A percentile compares a stretch with the other conserved stretches of the same genome.
phyloP scores from a whole-genome alignment of 176 grass and related monocot species.

The Hsuehochloa calcarea region DNA sequence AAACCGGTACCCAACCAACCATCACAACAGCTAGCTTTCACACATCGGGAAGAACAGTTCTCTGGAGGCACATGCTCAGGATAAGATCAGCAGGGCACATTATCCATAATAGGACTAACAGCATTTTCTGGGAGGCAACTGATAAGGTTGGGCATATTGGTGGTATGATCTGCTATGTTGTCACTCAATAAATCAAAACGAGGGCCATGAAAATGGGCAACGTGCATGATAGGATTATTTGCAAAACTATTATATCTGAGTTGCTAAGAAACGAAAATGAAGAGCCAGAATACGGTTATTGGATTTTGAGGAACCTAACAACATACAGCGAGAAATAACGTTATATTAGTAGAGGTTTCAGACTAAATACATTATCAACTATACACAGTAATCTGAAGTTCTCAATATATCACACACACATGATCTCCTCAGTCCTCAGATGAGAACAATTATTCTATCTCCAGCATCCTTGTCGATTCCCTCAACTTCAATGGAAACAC shows the following conservation, averaged over 20 bases:
- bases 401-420: not conserved
- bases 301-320: not conserved
- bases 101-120: not conserved
- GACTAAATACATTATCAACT: not conserved
- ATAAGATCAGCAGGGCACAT: not conserved
- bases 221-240: not conserved
- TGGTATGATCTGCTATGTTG: not conserved
- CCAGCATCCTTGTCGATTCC: not conserved
- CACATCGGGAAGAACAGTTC: not conserved
- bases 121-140: not conserved
- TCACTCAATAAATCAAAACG: not conserved
- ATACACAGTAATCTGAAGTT: not conserved
- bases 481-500: not conserved
- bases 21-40: not conserved
- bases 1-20: too few species aligned
- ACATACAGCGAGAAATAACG: not conserved
- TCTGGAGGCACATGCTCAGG: not conserved
- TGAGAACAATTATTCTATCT: not conserved
- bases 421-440: not conserved
- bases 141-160: not conserved
- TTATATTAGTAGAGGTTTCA: not conserved
- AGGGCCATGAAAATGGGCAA: not conserved
- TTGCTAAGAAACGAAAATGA: not conserved
- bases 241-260: not conserved
- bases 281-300: not conserved